Base-by-base conservation (phyloP, 352 stramenopile species). In the Pythium rishiriense region DNA sequence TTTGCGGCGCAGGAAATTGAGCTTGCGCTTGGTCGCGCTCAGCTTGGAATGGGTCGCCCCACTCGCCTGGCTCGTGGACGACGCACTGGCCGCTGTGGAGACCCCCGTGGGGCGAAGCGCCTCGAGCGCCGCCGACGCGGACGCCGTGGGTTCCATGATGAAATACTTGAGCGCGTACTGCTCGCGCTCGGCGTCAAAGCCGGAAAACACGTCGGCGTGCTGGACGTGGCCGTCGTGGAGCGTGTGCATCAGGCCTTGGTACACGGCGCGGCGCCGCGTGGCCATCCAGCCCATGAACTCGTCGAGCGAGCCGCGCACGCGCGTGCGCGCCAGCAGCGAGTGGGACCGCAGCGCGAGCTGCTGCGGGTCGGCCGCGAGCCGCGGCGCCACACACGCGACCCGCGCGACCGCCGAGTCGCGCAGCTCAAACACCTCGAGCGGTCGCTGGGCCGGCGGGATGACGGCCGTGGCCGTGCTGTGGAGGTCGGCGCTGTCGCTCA, bases 271-370 rank as follows among this genome's bases (percentile, higher is more conserved):
- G 43, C 73, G 69, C 11, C 67, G 45, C 19, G 75, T 75, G 22
- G 79, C 73, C 54, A 87, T 68, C 29, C 83, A 65, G 12, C 69
- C 70, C 79, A 90, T 90, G 55, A 90, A 90, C 29, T 88, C 81
- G 61, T 90, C 81, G 24, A 90, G 68, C 12, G 72, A 72, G 17
- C 79, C 72, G 14, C 78, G 75, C 25, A 90, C 79, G 41, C 79
- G 81, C 25, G 81, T 88, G 21, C 71, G 68, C 2, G 68, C 81
- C 19, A 90, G 57, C 62, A 90, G 79, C 9, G 81, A 85, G 60
- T 88, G 72, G 55, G 74, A 79, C 25, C 69, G 66, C 7, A 58
- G 59, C 4, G 63, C 21, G 14, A 85, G 58, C 26, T 73, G 70
- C 24, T 63, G 26, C 25, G 57, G 56, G 21, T 70, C 64, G 11